Evolutionary conservation across 257 asterid genomes (phyloP).

Genomic region (Eustoma russellianum): DNA sequence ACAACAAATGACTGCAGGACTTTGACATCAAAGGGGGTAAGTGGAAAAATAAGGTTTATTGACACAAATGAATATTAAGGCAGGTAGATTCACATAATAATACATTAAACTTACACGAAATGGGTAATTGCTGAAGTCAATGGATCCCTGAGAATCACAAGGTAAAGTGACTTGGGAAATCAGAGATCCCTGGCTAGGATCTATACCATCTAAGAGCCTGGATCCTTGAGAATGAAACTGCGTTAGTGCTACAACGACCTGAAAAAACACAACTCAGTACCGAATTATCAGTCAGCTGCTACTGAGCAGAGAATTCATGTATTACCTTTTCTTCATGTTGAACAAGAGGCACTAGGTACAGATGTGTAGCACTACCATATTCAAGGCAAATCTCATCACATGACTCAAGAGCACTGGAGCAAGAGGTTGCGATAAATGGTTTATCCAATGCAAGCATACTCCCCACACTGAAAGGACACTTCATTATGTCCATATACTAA

Average conservation of each 20-base stretch:
- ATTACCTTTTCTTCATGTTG: conserved; percentile 73
- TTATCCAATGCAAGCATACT: conserved; percentile 88
- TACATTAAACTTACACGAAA: conserved; percentile 60
- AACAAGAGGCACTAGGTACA: conserved; percentile 67
- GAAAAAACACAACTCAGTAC: conserved; percentile 18
- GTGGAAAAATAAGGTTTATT: background rate
- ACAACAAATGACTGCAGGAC: conserved; percentile 76
- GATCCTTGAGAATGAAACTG: conserved; percentile 71
- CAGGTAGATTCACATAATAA: background rate
- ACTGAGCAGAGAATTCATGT: conserved; percentile 7
- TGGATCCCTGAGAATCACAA: conserved; percentile 85
- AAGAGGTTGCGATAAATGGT: conserved; percentile 58
- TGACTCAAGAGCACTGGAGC: conserved; percentile 37
- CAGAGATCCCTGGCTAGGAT: conserved; percentile 51
- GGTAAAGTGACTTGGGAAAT: conserved; percentile 86
- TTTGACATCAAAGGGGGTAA: conserved; percentile 24
- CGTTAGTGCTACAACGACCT: conserved; percentile 67
- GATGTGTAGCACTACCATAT: conserved; percentile 81
- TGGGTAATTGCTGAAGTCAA: conserved; percentile 78
- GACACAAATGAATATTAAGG: background rate
- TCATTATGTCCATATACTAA: conserved; percentile 13
- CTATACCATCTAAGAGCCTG: conserved; percentile 33
- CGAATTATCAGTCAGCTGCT: conserved; percentile 1
- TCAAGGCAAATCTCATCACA: conserved; percentile 54
- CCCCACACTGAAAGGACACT: conserved; percentile 54